Base-by-base conservation (phyloP, 139 green algal genomes). In the Deuterostichococcus epilithicus region DNA sequence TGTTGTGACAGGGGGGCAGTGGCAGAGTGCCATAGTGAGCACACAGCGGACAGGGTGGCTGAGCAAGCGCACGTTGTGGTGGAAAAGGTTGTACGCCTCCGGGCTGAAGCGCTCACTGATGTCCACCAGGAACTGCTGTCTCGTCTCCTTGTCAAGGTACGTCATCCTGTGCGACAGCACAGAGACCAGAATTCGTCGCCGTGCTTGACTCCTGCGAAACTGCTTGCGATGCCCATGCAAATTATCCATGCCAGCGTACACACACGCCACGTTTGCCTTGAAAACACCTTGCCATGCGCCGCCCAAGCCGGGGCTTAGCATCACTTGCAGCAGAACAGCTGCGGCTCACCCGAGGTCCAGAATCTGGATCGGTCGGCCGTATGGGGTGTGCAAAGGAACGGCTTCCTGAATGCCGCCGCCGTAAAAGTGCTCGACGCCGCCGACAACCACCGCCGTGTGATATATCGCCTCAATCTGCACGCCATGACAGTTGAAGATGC, bases 391-490 rank as follows among this genome's bases (percentile, higher is more conserved):
- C 0, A 87, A 86, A 2, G 89, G 79, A 10, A 65, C 39, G 2
- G 77, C 74, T 2, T 80, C 73, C 42, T 91, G 85, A 35, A 94
- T 86, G 5, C 90, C 90, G 13, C 70, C 75, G 6, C 85, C 82
- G n/a, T 80, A 86, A 35, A 66, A 83, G 38, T 83, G 68, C 39
- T 83, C 65, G 23, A 77, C 39, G 3, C 82, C 85, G 13, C 76
- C 76, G 2, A 95, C 75, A 0, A 91, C 87, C 10, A 95, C 74
- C 10, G 71, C 67, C 23, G 88, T 93, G 79, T 95, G 90, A 65
- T 83, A 95, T 13, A 95, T 76, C 22, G 77, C 90, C 3, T 92
- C 86, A 18, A 94, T 86, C 85, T 91, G 87, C 69, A 59, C 20
- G 15, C 1, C 0, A 39, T 2, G 30, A 32, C 4, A 47, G 47